Base-by-base conservation (phyloP, 1,139 yeast species). In the Lodderomyces orthopsilosis region DNA sequence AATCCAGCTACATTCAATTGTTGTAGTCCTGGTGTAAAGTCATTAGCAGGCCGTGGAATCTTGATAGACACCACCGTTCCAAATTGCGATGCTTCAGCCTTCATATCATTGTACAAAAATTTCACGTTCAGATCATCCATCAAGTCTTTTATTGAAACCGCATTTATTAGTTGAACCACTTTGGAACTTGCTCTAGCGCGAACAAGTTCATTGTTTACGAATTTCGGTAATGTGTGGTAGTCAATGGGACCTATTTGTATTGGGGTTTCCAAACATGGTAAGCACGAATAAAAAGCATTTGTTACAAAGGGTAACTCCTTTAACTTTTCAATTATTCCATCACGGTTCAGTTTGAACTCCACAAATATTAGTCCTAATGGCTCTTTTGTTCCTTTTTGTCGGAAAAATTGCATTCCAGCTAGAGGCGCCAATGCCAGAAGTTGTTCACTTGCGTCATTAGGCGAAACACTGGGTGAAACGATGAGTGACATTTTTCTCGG, bases 11-110 rank as follows among this genome's bases (percentile, higher is more conserved):
- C 69, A 15, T 66, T 56, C 53, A 74, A 62, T 58, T 79, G 72
- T 50, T 65, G 62, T 27, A 70, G 54, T 0, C 74, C 75, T 1
- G 75, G 74, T 0, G 69, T 61, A 41, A 58, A 76, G 35, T 76
- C 81, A 23, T 72, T 70, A 2, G 74, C 73, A 0, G 93, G 93
- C 50, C 78, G 69, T 0, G 94, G 91, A n/a, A 89, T 77, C 47
- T 73, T 74, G 3, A 88, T 63, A 4, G 77, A 69, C 12, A 64
- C 63, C 6, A 86, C 79, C 5, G 60, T 61, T 0, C 91, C 91
- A 48, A 69, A 72, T 41, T 69, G 70, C 0, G 66, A 57, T 24
- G 83, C 79, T 51, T 83, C 85, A 4, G 61, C 59, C 12, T 57
- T 51, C 22, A 89, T 73, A n/a, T 41, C 44, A 24, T 41, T 27